A percentile compares a stretch with the other conserved stretches of the same genome.
Evolutionary conservation across 495 filamentous ascomycete species (phyloP).

Genomic region (Penicillium coprophilum): DNA sequence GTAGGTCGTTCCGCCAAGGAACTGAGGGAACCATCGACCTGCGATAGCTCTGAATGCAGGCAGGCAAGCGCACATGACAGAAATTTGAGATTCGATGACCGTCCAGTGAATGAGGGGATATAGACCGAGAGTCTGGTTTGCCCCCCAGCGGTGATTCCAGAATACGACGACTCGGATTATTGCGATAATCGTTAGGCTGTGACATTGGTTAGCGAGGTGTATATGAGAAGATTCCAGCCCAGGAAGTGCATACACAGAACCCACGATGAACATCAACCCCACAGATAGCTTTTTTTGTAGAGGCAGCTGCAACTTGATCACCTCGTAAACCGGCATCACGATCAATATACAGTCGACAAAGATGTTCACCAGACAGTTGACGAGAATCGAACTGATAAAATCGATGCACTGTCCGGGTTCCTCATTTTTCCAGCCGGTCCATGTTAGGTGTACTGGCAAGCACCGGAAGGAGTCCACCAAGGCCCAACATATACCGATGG

Average conservation of each 20-base stretch:
- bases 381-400: conserved; percentile 28
- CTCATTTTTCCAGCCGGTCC: conserved; percentile 30
- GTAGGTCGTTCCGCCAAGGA: conserved; percentile 10
- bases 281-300: conserved; percentile 34
- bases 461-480: conserved; percentile 36
- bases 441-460: conserved; percentile 33
- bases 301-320: conserved; percentile 32
- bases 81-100: conserved; percentile 34
- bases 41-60: conserved; percentile 24
- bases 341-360: conserved; percentile 32
- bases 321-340: conserved; percentile 33
- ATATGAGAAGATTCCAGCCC: neutral
- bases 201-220: neutral
- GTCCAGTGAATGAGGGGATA: conserved; percentile 34
- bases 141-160: conserved; percentile 26
- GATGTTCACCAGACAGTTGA: conserved; percentile 35
- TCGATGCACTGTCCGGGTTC: conserved; percentile 28
- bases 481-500: conserved; percentile 34
- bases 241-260: conserved; percentile 26
- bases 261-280: conserved; percentile 34
- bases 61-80: conserved; percentile 33
- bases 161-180: conserved; percentile 35
- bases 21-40: conserved; percentile 11
- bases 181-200: conserved; percentile 28
- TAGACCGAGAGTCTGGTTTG: conserved; percentile 29